Evolutionary conservation across 257 asterid genomes (phyloP).

Genomic region (Ocimum tenuiflorum): DNA sequence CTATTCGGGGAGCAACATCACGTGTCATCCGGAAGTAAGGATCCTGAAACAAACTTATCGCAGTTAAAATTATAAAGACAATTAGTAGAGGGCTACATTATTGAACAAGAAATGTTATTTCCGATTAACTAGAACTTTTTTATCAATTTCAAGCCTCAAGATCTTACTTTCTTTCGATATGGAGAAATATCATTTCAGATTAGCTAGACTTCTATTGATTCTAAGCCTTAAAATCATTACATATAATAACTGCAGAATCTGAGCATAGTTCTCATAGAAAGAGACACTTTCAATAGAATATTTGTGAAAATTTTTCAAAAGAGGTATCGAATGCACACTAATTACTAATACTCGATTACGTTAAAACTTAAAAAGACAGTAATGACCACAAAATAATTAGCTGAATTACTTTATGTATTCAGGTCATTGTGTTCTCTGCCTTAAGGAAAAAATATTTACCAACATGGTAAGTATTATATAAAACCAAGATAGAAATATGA

Average conservation of each 20-base stretch:
- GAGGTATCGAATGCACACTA: background rate
- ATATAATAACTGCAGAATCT: no score
- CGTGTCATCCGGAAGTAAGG: constrained; percentile 99
- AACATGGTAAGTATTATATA: background rate
- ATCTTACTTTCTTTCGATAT: no score
- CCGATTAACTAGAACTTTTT: background rate
- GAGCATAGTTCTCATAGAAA: no score
- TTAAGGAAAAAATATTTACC: background rate
- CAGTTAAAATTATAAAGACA: background rate
- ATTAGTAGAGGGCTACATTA: background rate
- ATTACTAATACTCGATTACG: background rate
- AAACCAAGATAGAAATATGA: constrained; percentile 2
- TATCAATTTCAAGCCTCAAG: background rate
- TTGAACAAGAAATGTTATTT: background rate
- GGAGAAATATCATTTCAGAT: background rate
- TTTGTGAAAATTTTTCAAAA: background rate
- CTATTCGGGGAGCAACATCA: constrained; percentile 93
- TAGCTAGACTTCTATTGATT: background rate
- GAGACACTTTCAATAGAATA: background rate
- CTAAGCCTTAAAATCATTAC: background rate
- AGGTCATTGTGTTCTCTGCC: background rate
- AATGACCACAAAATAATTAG: background rate
- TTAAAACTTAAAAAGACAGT: background rate
- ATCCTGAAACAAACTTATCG: constrained; percentile 45
- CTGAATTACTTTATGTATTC: background rate